Evolutionary conservation across 352 stramenopile species (phyloP).

Genomic region (Phytophthora idaei): DNA sequence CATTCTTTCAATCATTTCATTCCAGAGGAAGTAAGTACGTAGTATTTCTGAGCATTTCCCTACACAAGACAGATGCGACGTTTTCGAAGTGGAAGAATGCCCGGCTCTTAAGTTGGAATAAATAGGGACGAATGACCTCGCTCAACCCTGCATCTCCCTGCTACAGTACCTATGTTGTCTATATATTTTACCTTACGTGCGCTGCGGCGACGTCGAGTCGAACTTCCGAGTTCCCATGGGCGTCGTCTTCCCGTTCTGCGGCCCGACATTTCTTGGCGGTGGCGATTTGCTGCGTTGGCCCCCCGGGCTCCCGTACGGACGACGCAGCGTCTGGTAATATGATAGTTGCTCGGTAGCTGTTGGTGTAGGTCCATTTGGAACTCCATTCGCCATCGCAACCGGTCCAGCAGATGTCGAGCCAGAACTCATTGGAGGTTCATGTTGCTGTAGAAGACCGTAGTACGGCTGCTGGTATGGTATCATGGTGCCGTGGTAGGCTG

Average conservation of each 20-base stretch:
- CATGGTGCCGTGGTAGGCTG: slow-evolving; percentile 38
- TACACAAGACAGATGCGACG: background rate
- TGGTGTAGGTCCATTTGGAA: slow-evolving; percentile 8
- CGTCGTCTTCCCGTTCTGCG: slow-evolving; percentile 20
- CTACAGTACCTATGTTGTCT: slow-evolving; percentile 23
- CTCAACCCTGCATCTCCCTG: slow-evolving; percentile 30
- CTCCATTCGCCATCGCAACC: slow-evolving; percentile 22
- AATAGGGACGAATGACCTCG: slow-evolving; percentile 32
- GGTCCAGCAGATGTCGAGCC: slow-evolving; percentile 7
- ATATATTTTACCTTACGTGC: slow-evolving; percentile 38
- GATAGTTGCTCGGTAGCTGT: slow-evolving; percentile 13
- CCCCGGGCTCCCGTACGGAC: slow-evolving; percentile 27
- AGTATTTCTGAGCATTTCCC: too few relatives aligned
- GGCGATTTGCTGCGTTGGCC: slow-evolving; percentile 35
- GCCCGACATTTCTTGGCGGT: slow-evolving; percentile 15
- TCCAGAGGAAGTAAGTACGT: too few relatives aligned
- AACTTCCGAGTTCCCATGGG: slow-evolving; percentile 15
- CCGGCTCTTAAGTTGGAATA: slow-evolving; percentile 42
- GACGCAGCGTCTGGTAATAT: slow-evolving; percentile 22
- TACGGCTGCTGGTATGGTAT: slow-evolving; percentile 43
- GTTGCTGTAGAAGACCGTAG: slow-evolving; percentile 31
- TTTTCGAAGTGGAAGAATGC: slow-evolving; percentile 37
- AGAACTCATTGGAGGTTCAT: slow-evolving; percentile 13
- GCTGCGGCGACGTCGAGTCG: slow-evolving; percentile 24
- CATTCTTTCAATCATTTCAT: too few relatives aligned